phyloP scores from a whole-genome alignment of 352 stramenopile genomes.

The Pythium grandisporangium region DNA sequence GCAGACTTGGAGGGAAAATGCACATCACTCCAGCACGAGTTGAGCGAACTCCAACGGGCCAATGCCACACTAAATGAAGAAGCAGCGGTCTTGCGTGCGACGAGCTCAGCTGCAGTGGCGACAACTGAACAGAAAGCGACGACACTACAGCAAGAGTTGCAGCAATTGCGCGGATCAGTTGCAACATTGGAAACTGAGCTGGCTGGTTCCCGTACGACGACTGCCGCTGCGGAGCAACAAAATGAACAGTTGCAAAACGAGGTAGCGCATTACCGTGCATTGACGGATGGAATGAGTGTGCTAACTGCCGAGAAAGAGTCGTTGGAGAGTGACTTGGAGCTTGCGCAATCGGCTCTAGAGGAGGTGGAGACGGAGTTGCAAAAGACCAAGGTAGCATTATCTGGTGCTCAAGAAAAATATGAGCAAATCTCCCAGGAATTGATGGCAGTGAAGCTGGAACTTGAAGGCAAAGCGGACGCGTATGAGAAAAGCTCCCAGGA shows the following conservation, averaged over 20 bases:
- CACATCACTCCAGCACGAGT: conserved; percentile 6
- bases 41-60: background rate
- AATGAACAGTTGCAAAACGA: background rate
- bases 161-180: conserved; percentile 17
- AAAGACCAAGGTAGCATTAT: conserved; percentile 3
- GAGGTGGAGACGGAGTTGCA: conserved; percentile 6
- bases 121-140: background rate
- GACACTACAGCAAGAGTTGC: conserved; percentile 27
- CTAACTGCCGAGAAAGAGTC: conserved; percentile 14
- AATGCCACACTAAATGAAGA: background rate
- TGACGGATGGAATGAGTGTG: conserved; percentile 1
- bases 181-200: conserved; percentile 1
- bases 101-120: too few species aligned
- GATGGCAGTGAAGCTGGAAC: conserved; percentile 44
- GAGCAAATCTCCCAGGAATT: conserved; percentile 60
- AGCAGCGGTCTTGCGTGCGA: background rate
- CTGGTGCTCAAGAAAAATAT: conserved; percentile 16
- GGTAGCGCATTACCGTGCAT: background rate
- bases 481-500: conserved; percentile 36
- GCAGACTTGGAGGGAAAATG: conserved; percentile 5
- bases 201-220: too few species aligned
- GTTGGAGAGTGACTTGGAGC: conserved; percentile 12
- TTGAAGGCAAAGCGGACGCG: conserved; percentile 53
- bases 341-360: conserved; percentile 9
- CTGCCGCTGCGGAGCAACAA: too few species aligned